phyloP scores from a whole-genome alignment of 495 filamentous ascomycete genomes.

The Cercophora scortea region DNA sequence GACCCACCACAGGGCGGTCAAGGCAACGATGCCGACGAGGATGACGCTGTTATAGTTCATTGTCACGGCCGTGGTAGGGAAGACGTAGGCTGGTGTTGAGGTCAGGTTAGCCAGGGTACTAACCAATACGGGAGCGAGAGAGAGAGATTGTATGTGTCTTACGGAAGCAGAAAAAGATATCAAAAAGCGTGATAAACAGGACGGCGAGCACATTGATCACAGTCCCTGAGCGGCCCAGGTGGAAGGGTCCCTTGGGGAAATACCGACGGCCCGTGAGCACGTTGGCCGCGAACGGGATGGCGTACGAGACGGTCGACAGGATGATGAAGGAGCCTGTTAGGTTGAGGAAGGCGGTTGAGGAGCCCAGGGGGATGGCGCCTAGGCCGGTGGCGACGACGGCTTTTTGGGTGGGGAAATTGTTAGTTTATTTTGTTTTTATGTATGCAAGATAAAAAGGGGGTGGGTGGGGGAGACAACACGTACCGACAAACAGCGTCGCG shows the following conservation, averaged over 20 bases:
- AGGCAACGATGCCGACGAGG: constrained; percentile 46
- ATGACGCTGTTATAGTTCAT: constrained; percentile 70
- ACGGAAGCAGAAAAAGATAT: constrained; percentile 67
- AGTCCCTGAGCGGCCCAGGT: constrained; percentile 55
- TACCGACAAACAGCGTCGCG: constrained; percentile 55
- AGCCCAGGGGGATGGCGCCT: constrained; percentile 68
- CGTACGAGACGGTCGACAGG: constrained; percentile 64
- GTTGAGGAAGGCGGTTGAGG: constrained; percentile 65
- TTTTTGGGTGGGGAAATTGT: background rate
- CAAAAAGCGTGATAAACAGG: constrained; percentile 59
- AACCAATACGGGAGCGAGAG: background rate
- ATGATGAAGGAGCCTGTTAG: constrained; percentile 71
- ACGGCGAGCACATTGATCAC: constrained; percentile 51
- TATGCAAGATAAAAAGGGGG: no score
- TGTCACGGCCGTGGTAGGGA: constrained; percentile 47
- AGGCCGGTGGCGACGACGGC: constrained; percentile 53
- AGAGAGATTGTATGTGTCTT: constrained; percentile 3
- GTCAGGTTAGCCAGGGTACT: no score
- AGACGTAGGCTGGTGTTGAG: constrained; percentile 37
- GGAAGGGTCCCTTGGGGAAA: constrained; percentile 62
- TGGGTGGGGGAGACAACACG: background rate
- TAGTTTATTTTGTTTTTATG: no score
- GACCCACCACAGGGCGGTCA: constrained; percentile 57
- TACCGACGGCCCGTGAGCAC: constrained; percentile 55
- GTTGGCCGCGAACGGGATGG: constrained; percentile 69